Evolutionary conservation across 2,329 filamentous ascomycete genomes (phyloP).

Genomic region (Sclerotiophoma versabilis): DNA sequence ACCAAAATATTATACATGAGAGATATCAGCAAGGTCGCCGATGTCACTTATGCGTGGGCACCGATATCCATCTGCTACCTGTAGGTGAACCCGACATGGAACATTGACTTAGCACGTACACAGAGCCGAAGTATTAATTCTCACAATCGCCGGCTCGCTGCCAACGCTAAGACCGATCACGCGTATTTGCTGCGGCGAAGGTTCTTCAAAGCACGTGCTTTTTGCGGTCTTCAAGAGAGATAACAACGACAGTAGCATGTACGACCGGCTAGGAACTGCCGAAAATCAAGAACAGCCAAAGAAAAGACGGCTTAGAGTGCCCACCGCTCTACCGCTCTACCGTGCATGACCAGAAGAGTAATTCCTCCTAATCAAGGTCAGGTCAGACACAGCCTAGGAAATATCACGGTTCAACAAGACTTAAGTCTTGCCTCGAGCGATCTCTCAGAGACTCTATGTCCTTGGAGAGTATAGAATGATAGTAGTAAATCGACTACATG

Average conservation of each 20-base stretch:
- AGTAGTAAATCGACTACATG: no score
- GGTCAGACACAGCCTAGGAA: background rate
- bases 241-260: background rate
- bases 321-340: background rate
- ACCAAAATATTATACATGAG: background rate
- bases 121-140: background rate
- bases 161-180: constrained; percentile 39
- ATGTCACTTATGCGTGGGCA: background rate
- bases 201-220: background rate
- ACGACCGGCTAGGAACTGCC: background rate
- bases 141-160: constrained; percentile 46
- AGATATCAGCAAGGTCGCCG: background rate
- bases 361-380: background rate
- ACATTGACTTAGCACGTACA: background rate
- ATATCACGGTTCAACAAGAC: background rate
- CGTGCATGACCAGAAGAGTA: background rate
- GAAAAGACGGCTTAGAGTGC: background rate
- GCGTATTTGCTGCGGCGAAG: background rate
- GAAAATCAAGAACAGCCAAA: background rate
- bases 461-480: background rate
- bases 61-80: background rate
- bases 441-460: background rate
- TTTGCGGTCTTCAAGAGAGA: background rate
- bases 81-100: background rate
- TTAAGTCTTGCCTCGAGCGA: background rate